Base-by-base conservation (phyloP, 345 rosid genomes). In the Lepidium africanum region DNA sequence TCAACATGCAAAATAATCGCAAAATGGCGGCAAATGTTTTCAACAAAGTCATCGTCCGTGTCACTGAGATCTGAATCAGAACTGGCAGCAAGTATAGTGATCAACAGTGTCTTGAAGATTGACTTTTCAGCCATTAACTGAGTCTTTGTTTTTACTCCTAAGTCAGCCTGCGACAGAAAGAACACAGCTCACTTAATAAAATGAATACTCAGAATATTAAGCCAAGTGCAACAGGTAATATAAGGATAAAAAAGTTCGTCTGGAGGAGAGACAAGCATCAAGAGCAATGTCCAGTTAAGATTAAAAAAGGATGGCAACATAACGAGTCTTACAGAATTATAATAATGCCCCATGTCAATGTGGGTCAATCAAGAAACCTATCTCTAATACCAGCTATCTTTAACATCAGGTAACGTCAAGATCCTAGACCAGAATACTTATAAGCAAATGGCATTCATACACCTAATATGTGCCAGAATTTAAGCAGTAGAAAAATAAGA, bases 41-140 rank as follows among this genome's bases (percentile, higher is more conserved):
- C 84, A 73, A 89, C 80, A 74, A 91, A 91, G 70, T 94, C 91
- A 71, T 91, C 97, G 76, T 83, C 84, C 9, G 90, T 63, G 32
- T 86, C 96, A 71, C 59, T 74, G 37, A 94, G 83, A 76, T 94
- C 97, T 47, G 85, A 74, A 69, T 94, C 97, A 39, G 91, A 84
- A 71, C 89, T 84, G 59, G 93, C 87, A 66, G 99, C 96, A 78
- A 94, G 81, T 72, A 86, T 71, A 13, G 99, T 91, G 84, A 80
- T 86, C 54, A 94, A 78, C 33, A 94, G 81, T 72, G 82, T 87
- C 87, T 94, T 94, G 81, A 94, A 91, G 78, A 94, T 96, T 1
- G 99, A 91, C 80, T 91, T 94, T 80, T 94, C 99, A 56, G 99
- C 99, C 87, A 91, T 79, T 63, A 94, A 91, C 76, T 94, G 99